phyloP scores from a whole-genome alignment of 148 eudicot species.

The Amaranthus palmeri region DNA sequence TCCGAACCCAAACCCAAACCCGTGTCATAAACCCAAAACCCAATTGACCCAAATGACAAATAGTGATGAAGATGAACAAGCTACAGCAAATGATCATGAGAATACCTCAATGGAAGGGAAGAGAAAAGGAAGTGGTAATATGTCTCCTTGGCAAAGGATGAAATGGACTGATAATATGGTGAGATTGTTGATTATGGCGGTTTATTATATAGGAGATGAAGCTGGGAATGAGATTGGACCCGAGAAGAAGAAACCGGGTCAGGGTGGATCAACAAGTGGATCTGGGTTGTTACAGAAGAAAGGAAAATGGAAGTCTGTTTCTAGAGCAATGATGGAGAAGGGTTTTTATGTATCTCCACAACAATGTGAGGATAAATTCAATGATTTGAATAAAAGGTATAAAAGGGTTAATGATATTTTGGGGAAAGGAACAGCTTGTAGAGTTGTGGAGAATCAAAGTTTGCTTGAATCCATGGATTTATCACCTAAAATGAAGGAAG shows the following conservation, averaged over 20 bases:
- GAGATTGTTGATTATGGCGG: slow-evolving; percentile 73
- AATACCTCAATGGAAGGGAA: slow-evolving; percentile 41
- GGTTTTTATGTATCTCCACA: slow-evolving; percentile 93
- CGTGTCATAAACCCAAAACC: slow-evolving; percentile 31
- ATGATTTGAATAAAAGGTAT: slow-evolving; percentile 87
- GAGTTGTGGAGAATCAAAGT: slow-evolving; percentile 76
- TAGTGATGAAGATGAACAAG: slow-evolving; percentile 64
- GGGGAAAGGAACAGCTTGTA: slow-evolving; percentile 79
- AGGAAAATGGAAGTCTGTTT: slow-evolving; percentile 97
- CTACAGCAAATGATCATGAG: slow-evolving; percentile 33
- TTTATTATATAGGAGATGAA: slow-evolving; percentile 81
- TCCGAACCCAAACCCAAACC: slow-evolving; percentile 16
- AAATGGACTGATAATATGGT: slow-evolving; percentile 97
- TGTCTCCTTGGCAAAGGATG: slow-evolving; percentile 93
- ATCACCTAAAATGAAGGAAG: slow-evolving; percentile 65
- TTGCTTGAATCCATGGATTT: slow-evolving; percentile 79
- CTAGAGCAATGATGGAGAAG: slow-evolving; percentile 85
- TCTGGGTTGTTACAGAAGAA: slow-evolving; percentile 70
- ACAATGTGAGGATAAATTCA: slow-evolving; percentile 95
- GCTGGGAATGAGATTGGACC: slow-evolving; percentile 32
- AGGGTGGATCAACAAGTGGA: slow-evolving; percentile 9
- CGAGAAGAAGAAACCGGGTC: slow-evolving; percentile 43
- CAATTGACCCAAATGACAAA: slow-evolving; percentile 24
- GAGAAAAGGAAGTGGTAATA: slow-evolving; percentile 28
- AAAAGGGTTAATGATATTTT: slow-evolving; percentile 92